Evolutionary conservation across 176 grass and related monocot genomes (phyloP), one percentile per base, ranked within the genome.

Genomic region (Aegilops bicornis): DNA sequence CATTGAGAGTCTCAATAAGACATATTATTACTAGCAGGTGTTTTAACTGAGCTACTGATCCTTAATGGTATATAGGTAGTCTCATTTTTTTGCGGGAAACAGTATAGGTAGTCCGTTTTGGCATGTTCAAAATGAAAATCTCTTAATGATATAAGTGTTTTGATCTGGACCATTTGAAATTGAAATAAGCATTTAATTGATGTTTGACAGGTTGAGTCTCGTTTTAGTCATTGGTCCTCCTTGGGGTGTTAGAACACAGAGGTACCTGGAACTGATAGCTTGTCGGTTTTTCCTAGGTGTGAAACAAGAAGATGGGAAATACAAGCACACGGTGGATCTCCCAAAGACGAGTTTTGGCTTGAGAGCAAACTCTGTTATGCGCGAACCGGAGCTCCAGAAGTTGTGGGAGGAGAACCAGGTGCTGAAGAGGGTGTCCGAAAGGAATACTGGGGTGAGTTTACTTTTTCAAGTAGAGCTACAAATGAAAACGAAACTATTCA

Each of bases 321-420:
- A 98, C 78, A 98, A 92, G 82, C 91, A 98, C 40, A 98, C 93
- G 10, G 91, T 98, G 24, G 96, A 92, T 92, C 89, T 98, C 32
- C 96, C 96, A 2, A 98, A 92, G 79, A 98, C 96, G 25, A 86
- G 62, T 14, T 98, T 98, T 69, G 92, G 96, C 37, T 79, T 98
- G 93, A 93, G 96, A 86, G 96, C 93, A 0, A 98, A 98, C 76
- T 87, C 93, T 8, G 84, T 98, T 69, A 62, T 91, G 31, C 80
- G 93, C 47, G 96, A 98, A 66, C 96, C 96, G 1, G 96, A 98
- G 85, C 87, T 98, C 69, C 96, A 98, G 86, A 95, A 94, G 68
- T 70, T 96, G 33, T 98, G 96, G 96, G 91, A 98, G 76, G 93
- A 98, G 31, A 94, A 98, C 85, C 96, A 95, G 78, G 93, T 98